These are phyloP conservation scores for Thelephora ganbajun DNA, from an alignment of 768 basidiomycete species.

Conservation along the genomic window DNA sequence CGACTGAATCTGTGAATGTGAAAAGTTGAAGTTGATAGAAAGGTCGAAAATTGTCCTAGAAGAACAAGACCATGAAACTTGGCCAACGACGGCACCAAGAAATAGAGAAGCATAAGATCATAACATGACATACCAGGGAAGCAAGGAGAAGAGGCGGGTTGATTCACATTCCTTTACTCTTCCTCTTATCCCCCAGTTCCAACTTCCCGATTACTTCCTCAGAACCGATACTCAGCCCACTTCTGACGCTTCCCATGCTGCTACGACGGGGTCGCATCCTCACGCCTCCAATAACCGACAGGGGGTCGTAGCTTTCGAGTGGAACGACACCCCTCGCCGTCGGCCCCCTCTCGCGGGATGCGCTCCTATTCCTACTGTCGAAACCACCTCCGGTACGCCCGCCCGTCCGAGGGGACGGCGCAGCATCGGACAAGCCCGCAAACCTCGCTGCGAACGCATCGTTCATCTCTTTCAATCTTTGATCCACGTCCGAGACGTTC, in stretches of 20 bases:
- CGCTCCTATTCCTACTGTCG: slow-evolving; percentile 7
- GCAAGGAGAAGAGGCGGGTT: no score
- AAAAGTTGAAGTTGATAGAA: not conserved
- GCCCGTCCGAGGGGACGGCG: not conserved
- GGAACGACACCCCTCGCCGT: slow-evolving; percentile 2
- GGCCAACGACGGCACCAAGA: not conserved
- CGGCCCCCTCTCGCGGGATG: not conserved
- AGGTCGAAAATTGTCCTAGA: not conserved
- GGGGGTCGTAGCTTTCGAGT: slow-evolving; percentile 4
- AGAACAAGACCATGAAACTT: not conserved
- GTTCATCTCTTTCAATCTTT: slow-evolving; percentile 50
- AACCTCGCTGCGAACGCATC: slow-evolving; percentile 52
- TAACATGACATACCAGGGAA: not conserved
- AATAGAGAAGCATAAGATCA: not conserved
- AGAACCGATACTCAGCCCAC: slow-evolving; percentile 28
- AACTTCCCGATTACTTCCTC: slow-evolving; percentile 43
- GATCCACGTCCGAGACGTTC: slow-evolving; percentile 53
- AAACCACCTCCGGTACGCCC: slow-evolving; percentile 10
- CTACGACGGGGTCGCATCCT: slow-evolving; percentile 13
- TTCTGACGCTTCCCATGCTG: slow-evolving; percentile 20
- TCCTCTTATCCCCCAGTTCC: slow-evolving; percentile 23
- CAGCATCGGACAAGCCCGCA: slow-evolving; percentile 29
- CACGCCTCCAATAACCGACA: slow-evolving; percentile 4
- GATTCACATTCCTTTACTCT: not conserved
- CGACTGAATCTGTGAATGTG: not conserved